A percentile compares a stretch with the other conserved stretches of the same genome.
phyloP scores from a whole-genome alignment of 345 rosid genomes.

The Draba incana region DNA sequence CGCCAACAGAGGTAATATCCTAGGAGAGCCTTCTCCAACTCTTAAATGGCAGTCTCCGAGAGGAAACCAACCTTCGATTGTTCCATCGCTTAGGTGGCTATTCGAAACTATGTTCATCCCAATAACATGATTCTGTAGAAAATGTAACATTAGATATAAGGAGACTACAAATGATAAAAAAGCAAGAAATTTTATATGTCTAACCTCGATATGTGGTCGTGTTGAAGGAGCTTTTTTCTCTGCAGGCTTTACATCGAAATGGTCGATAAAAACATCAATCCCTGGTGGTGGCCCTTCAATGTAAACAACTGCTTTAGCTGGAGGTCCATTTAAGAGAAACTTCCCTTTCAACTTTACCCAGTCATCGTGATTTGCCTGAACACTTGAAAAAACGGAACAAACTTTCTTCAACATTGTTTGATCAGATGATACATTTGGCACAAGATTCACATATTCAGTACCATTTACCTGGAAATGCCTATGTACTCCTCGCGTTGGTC shows the following conservation, averaged over 20 bases:
- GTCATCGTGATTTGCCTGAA: conserved; percentile 74
- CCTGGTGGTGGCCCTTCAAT: conserved; percentile 95
- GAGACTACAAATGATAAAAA: neutral
- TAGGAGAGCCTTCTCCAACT: conserved; percentile 78
- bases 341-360: conserved; percentile 83
- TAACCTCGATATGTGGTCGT: conserved; percentile 74
- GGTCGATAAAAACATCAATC: conserved; percentile 78
- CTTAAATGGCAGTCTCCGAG: conserved; percentile 78
- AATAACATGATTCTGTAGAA: conserved; percentile 62
- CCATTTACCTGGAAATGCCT: conserved; percentile 66
- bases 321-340: conserved; percentile 84
- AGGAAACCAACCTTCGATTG: conserved; percentile 83
- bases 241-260: conserved; percentile 72
- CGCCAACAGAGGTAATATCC: conserved; percentile 78
- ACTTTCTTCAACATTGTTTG: conserved; percentile 11
- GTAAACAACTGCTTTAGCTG: conserved; percentile 73
- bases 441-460: conserved; percentile 7
- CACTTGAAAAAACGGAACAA: conserved; percentile 45
- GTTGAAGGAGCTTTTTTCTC: conserved; percentile 62
- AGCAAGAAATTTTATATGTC: conserved; percentile 11
- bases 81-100: conserved; percentile 58
- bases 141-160: neutral
- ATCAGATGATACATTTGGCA: conserved; percentile 3
- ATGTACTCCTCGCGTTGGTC: conserved; percentile 78
- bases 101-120: conserved; percentile 78